Percentiles rank a stretch among this genome's conserved stretches.
Evolutionary conservation across 441 rosid species (phyloP).

Genomic region (Flueggea neowawraea): DNA sequence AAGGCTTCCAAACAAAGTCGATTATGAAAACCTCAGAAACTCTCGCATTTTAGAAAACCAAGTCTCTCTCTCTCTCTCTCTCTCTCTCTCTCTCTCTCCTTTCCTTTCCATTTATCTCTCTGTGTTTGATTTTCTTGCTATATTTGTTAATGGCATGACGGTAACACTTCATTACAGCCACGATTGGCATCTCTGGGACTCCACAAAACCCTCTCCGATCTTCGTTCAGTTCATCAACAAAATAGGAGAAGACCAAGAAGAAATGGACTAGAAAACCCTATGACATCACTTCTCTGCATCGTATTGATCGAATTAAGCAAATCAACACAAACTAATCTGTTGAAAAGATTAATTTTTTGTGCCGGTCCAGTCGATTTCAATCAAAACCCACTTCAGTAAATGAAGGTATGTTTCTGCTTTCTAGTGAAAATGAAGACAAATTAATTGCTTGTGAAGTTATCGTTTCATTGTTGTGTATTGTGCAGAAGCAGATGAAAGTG

Average conservation of each 20-base stretch:
- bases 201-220: slow-evolving; percentile 28
- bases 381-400: not conserved
- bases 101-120: not conserved
- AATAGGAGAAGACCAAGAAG: slow-evolving; percentile 8
- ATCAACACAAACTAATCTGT: not conserved
- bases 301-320: slow-evolving; percentile 27
- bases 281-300: slow-evolving; percentile 20
- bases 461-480: not conserved
- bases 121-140: not conserved
- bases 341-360: not conserved
- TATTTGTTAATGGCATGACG: not conserved
- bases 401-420: not conserved
- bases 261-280: slow-evolving; percentile 9
- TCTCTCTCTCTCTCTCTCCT: no score
- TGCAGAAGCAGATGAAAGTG: slow-evolving; percentile 10
- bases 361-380: slow-evolving; percentile 15
- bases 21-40: slow-evolving; percentile 31
- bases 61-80: slow-evolving; percentile 4
- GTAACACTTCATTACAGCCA: slow-evolving; percentile 17
- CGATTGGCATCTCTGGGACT: slow-evolving; percentile 40
- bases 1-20: slow-evolving; percentile 15
- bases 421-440: not conserved
- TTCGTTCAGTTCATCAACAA: slow-evolving; percentile 21
- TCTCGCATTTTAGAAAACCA: slow-evolving; percentile 37
- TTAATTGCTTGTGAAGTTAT: no score